Evolutionary conservation across 1,139 yeast species (phyloP), one percentile per base, ranked within the genome.

Genomic region (Suzukiozyma palmioleophila): DNA sequence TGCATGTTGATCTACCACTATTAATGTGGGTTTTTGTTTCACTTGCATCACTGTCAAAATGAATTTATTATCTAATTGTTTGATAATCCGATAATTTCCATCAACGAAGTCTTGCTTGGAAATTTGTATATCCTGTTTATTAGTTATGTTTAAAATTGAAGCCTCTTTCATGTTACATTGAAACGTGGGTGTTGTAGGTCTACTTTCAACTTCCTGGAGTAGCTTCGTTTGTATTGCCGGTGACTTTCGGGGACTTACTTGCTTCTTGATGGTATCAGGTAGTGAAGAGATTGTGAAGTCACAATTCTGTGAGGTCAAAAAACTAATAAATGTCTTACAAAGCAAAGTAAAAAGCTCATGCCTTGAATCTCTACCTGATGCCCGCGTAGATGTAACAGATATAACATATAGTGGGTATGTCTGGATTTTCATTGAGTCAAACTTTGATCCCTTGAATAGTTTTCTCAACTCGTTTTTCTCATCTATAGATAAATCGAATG

Each of bases 1-100:
- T 1, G 95, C 94, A 62, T 86, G 95, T 53, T 85, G 95, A 51
- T 86, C 95, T 2, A 83, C 51, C 1, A 75, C 59, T 10, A 73
- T 53, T 3, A 82, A 50, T 3, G 45, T 40, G 1, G 42, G 30
- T 8, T 32, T 31, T 3, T 16, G 26, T 5, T 18, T 24, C 3
- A 41, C 30, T 1, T 35, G 34, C 18, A 61, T 39, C 14, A 54
- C 59, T 2, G 74, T 57, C 13, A 84, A 56, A 15, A 85, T 75
- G 50, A 83, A 84, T 49, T 78, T 79, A 4, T 60, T 52, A 37
- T 80, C 87, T 1, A 85, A 60, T 53, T 86, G 95, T 9, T 56
- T 53, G 2, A 69, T 48, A 1, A 69, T 49, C 11, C 51, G 44
- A 35, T 48, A 49, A 10, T 43, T 42, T 8, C 38, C 35, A 9